Evolutionary conservation across 768 basidiomycete species (phyloP).

Genomic region (Amanita brunnescens): DNA sequence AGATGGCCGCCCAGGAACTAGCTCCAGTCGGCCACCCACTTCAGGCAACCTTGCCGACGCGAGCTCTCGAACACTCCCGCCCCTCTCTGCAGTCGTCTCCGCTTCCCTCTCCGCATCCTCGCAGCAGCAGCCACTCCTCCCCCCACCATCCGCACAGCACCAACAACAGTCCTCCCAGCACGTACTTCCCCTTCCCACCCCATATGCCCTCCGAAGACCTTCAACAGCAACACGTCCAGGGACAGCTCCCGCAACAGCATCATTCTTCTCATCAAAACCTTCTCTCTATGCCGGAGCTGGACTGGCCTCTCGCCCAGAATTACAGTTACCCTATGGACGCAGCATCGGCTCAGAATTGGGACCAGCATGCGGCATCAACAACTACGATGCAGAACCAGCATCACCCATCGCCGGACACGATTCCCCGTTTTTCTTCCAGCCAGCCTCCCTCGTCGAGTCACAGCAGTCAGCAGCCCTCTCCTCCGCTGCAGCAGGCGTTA

Average conservation of each 20-base stretch:
- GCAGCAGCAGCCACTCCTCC: slow-evolving; percentile 29
- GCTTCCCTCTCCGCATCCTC: slow-evolving; percentile 44
- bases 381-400: slow-evolving; percentile 12
- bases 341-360: slow-evolving; percentile 13
- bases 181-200: slow-evolving; percentile 50
- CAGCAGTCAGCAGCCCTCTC: slow-evolving; percentile 14
- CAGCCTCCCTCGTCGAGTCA: slow-evolving; percentile 19
- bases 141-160: slow-evolving; percentile 13
- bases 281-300: slow-evolving; percentile 43
- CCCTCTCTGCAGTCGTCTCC: slow-evolving; percentile 73
- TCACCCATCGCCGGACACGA: slow-evolving; percentile 30
- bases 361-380: slow-evolving; percentile 7
- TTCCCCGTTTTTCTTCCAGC: slow-evolving; percentile 62
- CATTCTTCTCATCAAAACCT: slow-evolving; percentile 46
- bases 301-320: slow-evolving; percentile 34
- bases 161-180: slow-evolving; percentile 31
- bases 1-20: slow-evolving; percentile 19
- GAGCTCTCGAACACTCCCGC: slow-evolving; percentile 47
- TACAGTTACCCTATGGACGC: slow-evolving; percentile 32
- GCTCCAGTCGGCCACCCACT: slow-evolving; percentile 43
- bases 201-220: slow-evolving; percentile 48
- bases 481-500: slow-evolving; percentile 20
- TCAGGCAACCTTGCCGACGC: slow-evolving; percentile 33
- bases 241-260: slow-evolving; percentile 63
- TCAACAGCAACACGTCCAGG: slow-evolving; percentile 57